Evolutionary conservation across 1,139 yeast species (phyloP), one percentile per base, ranked within the genome.

Genomic region (Kodamaea alishanica): DNA sequence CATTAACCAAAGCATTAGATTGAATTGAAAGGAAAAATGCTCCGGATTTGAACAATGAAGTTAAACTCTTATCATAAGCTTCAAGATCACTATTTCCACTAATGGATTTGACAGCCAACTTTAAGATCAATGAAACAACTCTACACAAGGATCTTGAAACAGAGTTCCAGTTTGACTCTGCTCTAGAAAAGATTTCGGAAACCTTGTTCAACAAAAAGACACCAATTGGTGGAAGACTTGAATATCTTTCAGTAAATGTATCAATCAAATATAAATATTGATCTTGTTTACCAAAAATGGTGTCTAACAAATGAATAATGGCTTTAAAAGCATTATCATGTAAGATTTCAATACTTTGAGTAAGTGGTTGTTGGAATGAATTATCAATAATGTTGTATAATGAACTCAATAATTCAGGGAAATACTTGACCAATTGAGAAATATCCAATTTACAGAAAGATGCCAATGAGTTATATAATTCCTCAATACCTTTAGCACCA

Each of bases 121-220:
- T 73, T 42, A 82, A 54, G 33, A 82, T 54, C 39, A 79, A 60
- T 6, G 78, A 67, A 26, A 78, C 69, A 12, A 79, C 70, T 42
- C 90, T 72, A 49, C 87, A 81, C 35, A 80, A 61, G 0, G 86
- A 76, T 53, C 87, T 70, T 4, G 86, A 80, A 39, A 76, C 67
- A 25, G 80, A 67, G 53, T 68, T 78, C 89, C 89, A 82, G 41
- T 70, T 75, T 2, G 68, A 60, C 32, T 67, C 71, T 12, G 81
- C 81, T 32, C 70, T 67, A 8, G 65, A 53, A 47, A 79, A 79
- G 28, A 74, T 61, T 22, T 62, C 67, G 1, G 77, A 60, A 51
- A 78, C 65, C 46, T 72, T 65, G 30, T 63, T 59, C 32, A 82
- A 53, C 38, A 83, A 54, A 38, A 67, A 69, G 11, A 73, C 57